A percentile compares a stretch with the other conserved stretches of the same genome.
phyloP scores from a whole-genome alignment of 805 yeast genomes.

The Yarrowia sp. region DNA sequence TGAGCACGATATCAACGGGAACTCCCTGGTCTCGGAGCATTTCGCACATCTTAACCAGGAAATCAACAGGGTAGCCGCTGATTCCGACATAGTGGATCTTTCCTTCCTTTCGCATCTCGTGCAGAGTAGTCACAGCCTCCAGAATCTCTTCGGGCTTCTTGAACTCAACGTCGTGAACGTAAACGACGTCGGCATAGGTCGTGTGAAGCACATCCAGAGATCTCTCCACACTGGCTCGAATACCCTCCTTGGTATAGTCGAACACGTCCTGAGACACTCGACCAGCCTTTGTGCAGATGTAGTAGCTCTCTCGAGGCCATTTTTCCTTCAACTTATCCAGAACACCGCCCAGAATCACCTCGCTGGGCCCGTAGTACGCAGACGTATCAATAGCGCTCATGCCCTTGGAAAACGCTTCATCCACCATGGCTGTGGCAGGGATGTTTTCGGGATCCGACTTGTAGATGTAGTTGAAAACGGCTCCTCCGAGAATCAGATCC shows the following conservation, averaged over 20 bases:
- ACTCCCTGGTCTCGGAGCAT: slow-evolving; percentile 56
- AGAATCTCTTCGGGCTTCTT: slow-evolving; percentile 61
- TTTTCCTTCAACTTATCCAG: slow-evolving; percentile 53
- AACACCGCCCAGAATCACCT: slow-evolving; percentile 72
- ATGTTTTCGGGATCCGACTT: slow-evolving; percentile 68
- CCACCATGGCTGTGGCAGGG: slow-evolving; percentile 64
- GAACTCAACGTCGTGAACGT: slow-evolving; percentile 90
- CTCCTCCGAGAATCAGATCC: slow-evolving; percentile 79
- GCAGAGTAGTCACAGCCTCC: slow-evolving; percentile 69
- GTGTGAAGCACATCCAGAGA: slow-evolving; percentile 73
- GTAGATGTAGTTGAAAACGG: slow-evolving; percentile 83
- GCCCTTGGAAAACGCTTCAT: slow-evolving; percentile 68
- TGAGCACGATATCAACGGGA: slow-evolving; percentile 73
- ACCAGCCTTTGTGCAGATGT: slow-evolving; percentile 86
- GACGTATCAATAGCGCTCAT: slow-evolving; percentile 86
- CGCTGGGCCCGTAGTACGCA: slow-evolving; percentile 93
- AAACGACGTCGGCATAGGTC: slow-evolving; percentile 76
- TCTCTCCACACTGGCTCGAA: slow-evolving; percentile 67
- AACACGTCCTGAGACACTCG: slow-evolving; percentile 71
- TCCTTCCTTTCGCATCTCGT: slow-evolving; percentile 67
- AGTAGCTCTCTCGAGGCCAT: slow-evolving; percentile 65
- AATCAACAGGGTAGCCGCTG: slow-evolving; percentile 86
- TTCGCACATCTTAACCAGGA: slow-evolving; percentile 61
- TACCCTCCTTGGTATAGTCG: slow-evolving; percentile 70
- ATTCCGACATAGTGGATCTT: slow-evolving; percentile 71